A percentile compares a stretch with the other conserved stretches of the same genome.
These are phyloP conservation scores for Candida sithepensis DNA, from an alignment of 805 yeast species.

Conservation along the genomic window DNA sequence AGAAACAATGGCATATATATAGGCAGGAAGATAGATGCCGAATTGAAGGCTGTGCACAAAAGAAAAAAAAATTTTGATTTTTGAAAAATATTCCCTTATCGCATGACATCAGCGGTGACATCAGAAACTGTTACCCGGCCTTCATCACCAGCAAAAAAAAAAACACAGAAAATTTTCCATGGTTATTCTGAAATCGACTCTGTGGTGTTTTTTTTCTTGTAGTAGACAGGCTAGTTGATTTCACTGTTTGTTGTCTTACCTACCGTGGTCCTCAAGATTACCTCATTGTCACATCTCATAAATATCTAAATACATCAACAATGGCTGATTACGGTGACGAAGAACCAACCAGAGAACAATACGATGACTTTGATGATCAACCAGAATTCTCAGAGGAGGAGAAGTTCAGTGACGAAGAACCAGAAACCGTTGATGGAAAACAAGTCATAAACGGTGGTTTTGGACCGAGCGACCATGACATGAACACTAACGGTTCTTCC, in stretches of 20 bases:
- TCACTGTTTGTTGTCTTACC: no score
- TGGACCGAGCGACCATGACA: conserved; percentile 52
- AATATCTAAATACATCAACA: background rate
- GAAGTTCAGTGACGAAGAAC: conserved; percentile 42
- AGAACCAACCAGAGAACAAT: conserved; percentile 59
- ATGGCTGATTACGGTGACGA: conserved; percentile 62
- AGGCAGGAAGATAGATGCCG: no score
- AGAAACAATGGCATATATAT: no score
- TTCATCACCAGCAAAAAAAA: background rate
- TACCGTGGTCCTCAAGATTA: no score
- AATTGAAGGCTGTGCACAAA: no score
- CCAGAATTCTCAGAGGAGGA: conserved; percentile 39
- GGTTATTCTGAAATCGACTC: background rate
- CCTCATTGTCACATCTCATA: background rate
- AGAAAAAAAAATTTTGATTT: no score
- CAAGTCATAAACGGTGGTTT: conserved; percentile 68
- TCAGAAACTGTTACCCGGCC: no score
- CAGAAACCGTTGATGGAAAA: conserved; percentile 65
- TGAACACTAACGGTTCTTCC: conserved; percentile 24
- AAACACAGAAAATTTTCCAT: background rate
- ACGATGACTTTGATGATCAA: conserved; percentile 71
- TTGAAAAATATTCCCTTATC: no score
- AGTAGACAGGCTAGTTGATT: background rate
- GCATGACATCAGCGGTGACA: no score
- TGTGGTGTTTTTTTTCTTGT: no score